Conservation (phyloP, 805 yeast genomes). For the Ogataea trehaloabstinens region DNA sequence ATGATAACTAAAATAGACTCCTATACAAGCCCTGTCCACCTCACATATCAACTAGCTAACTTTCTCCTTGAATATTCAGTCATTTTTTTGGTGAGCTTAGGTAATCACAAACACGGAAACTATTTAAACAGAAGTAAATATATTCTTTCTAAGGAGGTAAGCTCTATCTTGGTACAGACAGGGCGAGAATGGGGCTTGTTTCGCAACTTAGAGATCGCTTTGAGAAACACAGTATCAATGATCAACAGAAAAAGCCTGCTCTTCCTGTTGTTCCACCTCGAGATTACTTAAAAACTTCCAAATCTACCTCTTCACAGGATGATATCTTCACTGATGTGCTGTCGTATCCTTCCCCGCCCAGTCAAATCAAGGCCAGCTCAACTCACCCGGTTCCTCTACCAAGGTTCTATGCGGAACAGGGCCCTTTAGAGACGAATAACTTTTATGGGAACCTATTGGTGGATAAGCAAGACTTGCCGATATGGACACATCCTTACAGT, state of each 20-base stretch:
- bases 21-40: no score
- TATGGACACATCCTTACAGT: slow-evolving; percentile 82
- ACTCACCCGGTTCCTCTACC: slow-evolving; percentile 70
- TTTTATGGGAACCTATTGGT: slow-evolving; percentile 73
- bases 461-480: slow-evolving; percentile 63
- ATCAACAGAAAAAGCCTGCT: background rate
- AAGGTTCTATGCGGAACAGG: slow-evolving; percentile 39
- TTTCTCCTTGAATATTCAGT: no score
- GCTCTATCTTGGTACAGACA: no score
- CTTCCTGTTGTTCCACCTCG: slow-evolving; percentile 28
- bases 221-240: slow-evolving; percentile 3
- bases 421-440: slow-evolving; percentile 69
- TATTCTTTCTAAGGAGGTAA: no score
- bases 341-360: slow-evolving; percentile 18
- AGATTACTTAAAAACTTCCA: slow-evolving; percentile 13
- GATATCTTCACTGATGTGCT: slow-evolving; percentile 24
- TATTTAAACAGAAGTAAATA: no score
- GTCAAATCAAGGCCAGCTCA: slow-evolving; percentile 41
- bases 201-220: slow-evolving; percentile 16
- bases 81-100: no score
- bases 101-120: no score
- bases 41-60: no score
- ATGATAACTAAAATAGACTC: no score
- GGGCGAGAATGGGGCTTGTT: slow-evolving; percentile 24
- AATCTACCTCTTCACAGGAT: background rate